phyloP scores from a whole-genome alignment of 768 basidiomycete species.

The Tulasnella sp. region DNA sequence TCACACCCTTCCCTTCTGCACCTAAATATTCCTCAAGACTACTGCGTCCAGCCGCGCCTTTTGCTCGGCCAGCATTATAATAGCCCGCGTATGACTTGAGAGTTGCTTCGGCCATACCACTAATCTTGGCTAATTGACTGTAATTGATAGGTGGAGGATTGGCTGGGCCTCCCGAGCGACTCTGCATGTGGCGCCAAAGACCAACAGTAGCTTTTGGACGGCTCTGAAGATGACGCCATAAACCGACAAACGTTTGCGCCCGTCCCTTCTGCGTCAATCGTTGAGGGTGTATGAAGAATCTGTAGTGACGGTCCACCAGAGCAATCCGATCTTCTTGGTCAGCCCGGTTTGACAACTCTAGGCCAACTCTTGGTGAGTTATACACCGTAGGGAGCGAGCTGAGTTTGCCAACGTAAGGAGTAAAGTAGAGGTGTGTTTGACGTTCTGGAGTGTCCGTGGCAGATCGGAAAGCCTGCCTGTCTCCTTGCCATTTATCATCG shows the following conservation, averaged over 20 bases:
- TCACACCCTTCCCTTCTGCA: not conserved
- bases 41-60: too few relatives aligned
- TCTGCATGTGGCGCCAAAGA: not conserved
- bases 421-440: not conserved
- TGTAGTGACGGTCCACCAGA: conserved; percentile 45
- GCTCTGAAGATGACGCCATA: not conserved
- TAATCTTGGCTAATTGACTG: not conserved
- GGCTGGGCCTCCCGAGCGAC: not conserved
- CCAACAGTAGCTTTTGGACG: too few relatives aligned
- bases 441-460: conserved; percentile 17
- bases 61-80: not conserved
- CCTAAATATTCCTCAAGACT: not conserved
- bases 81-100: not conserved
- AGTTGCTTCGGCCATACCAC: not conserved
- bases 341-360: conserved; percentile 44
- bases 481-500: conserved; percentile 38
- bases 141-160: too few relatives aligned
- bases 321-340: conserved; percentile 26
- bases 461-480: conserved; percentile 41
- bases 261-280: conserved; percentile 53
- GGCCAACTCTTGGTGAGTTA: conserved; percentile 55
- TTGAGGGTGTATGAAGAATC: conserved; percentile 45
- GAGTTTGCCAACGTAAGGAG: conserved; percentile 22
- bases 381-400: conserved; percentile 26
- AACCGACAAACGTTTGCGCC: conserved; percentile 56